A percentile compares a stretch with the other conserved stretches of the same genome.
Evolutionary conservation across 2,329 filamentous ascomycete genomes (phyloP).

Genomic region (Blastomyces gilchristii): DNA sequence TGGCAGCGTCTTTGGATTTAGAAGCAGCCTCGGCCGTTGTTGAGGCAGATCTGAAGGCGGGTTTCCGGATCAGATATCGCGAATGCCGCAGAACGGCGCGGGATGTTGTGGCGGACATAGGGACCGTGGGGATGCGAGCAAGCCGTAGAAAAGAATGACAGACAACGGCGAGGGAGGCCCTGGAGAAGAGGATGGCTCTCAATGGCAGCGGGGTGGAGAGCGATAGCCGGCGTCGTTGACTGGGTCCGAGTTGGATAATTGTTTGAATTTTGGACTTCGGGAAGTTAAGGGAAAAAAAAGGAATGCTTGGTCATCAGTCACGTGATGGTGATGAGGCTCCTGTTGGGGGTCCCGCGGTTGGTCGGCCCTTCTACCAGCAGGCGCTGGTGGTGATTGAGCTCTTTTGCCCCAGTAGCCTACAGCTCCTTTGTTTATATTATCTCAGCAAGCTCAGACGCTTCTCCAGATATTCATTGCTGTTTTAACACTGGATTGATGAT

Average conservation of each 20-base stretch:
- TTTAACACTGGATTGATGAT: too few relatives aligned
- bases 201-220: conserved; percentile 30
- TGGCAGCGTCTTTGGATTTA: conserved; percentile 37
- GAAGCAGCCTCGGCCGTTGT: conserved; percentile 36
- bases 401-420: too few relatives aligned
- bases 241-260: conserved; percentile 26
- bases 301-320: neutral
- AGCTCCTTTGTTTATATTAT: too few relatives aligned
- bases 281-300: conserved; percentile 31
- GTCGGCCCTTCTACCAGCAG: too few relatives aligned
- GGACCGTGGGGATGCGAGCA: conserved; percentile 19
- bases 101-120: conserved; percentile 36
- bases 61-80: conserved; percentile 38
- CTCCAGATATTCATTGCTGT: too few relatives aligned
- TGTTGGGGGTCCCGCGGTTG: too few relatives aligned
- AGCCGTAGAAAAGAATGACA: conserved; percentile 18
- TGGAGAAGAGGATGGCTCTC: conserved; percentile 27
- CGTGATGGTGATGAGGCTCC: neutral
- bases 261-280: conserved; percentile 24
- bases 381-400: too few relatives aligned
- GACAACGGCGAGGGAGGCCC: conserved; percentile 21
- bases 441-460: too few relatives aligned
- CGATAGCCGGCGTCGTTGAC: conserved; percentile 25
- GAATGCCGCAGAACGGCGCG: conserved; percentile 39
- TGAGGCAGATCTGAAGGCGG: conserved; percentile 39